Evolutionary conservation across 139 green algal species (phyloP).

Genomic region (Chlamydomonas schloesseri): DNA sequence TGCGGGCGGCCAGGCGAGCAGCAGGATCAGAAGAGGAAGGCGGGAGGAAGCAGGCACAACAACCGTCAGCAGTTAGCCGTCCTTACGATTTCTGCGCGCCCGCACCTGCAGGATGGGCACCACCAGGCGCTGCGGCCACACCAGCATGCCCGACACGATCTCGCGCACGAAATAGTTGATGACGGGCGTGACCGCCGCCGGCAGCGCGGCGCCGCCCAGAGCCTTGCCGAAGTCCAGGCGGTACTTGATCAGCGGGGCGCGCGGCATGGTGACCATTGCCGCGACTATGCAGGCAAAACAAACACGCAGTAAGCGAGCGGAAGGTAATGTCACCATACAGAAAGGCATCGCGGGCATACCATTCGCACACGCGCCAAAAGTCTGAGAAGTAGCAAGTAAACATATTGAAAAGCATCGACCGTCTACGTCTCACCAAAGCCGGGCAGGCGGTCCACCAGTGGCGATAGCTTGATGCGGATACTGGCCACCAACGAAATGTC

Average conservation of each 20-base stretch:
- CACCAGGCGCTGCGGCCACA: constrained; percentile 70
- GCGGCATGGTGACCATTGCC: constrained; percentile 40
- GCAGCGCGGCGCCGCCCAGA: constrained; percentile 49
- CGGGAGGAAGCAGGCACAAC: no score
- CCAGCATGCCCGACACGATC: constrained; percentile 55
- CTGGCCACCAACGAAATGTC: constrained; percentile 84
- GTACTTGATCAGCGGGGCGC: constrained; percentile 67
- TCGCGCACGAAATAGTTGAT: constrained; percentile 61
- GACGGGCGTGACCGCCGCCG: constrained; percentile 53
- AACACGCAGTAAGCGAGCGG: no score
- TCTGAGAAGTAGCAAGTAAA: no score
- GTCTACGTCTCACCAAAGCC: constrained; percentile 77
- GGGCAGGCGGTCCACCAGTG: constrained; percentile 79
- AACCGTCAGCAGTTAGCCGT: no score
- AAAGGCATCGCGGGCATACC: no score
- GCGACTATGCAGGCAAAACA: constrained; percentile 46
- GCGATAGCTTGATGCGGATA: constrained; percentile 68
- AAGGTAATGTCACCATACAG: no score
- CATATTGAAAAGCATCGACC: no score
- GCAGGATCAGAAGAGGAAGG: no score
- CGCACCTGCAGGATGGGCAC: constrained; percentile 32
- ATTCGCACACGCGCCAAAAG: no score
- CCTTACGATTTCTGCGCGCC: no score
- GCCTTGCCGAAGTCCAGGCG: constrained; percentile 65
- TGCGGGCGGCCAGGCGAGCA: no score